phyloP scores from a whole-genome alignment of 2,329 filamentous ascomycete species.

The Aspergillus transmontanensis region DNA sequence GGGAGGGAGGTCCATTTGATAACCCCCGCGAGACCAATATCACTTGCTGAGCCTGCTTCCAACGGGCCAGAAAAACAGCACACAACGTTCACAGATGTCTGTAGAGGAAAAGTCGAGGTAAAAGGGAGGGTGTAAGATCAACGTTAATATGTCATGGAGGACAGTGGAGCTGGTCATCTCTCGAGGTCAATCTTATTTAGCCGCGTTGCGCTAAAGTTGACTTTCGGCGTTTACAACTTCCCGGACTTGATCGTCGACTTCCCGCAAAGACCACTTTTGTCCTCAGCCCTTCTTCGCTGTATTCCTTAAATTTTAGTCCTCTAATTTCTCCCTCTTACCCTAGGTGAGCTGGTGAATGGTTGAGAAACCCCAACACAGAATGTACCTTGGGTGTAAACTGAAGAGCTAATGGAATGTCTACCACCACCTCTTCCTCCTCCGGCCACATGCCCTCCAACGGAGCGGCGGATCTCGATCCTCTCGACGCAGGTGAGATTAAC shows the following conservation, averaged over 20 bases:
- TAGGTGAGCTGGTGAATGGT: constrained; percentile 9
- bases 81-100: neutral
- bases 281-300: constrained; percentile 1
- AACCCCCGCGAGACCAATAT: neutral
- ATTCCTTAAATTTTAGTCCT: constrained; percentile 1
- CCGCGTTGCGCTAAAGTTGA: constrained; percentile 8
- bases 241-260: constrained; percentile 7
- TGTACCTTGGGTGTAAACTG: constrained; percentile 25
- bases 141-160: neutral
- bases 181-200: neutral
- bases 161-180: no score
- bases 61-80: neutral
- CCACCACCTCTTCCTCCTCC: constrained; percentile 30
- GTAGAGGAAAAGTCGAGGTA: neutral
- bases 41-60: neutral
- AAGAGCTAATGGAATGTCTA: constrained; percentile 39
- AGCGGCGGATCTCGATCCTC: constrained; percentile 39
- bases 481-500: constrained; percentile 47
- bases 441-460: constrained; percentile 44
- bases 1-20: neutral
- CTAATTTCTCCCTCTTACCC: neutral
- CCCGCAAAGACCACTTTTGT: constrained; percentile 1
- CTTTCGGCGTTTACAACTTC: neutral
- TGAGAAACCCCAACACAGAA: constrained; percentile 18
- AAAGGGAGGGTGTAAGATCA: neutral